Evolutionary conservation across 2,329 filamentous ascomycete genomes (phyloP), one percentile per base, ranked within the genome.

Genomic region (Colletotrichum cordylinicola): DNA sequence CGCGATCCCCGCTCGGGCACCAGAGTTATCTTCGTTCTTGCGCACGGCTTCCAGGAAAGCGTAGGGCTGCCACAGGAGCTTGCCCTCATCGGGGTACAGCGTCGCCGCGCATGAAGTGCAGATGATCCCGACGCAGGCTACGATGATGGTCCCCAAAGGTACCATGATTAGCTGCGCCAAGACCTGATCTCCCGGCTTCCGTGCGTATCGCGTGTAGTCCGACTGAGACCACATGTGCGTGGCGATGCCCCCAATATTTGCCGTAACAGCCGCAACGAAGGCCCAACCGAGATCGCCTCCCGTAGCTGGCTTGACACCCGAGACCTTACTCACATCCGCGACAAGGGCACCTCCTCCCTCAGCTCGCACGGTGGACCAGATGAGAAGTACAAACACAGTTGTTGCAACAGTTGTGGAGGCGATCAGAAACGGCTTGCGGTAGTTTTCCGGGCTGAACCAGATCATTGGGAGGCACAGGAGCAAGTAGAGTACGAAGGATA

Each of bases 301-400:
- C 31, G 31, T 75, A 15, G 74, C 74, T 16, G 77, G 74, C 31
- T 70, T 43, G 24, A 80, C 67, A 2, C 77, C 76, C 8, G 67
- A 74, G n/a, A 72, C 43, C 4, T 56, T 70, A 8, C 71, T 78
- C 3, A 70, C 72, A 21, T 79, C 77, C 1, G 71, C 56, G 4
- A 80, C 72, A 6, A 80, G 73, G 8, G 67, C 71, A 3, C 80
- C 77, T 4, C 77, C 77, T 24, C 77, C 79, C 27, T 68, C 39
- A 77, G 80, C 60, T 67, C 81, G 60, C 80, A 83, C 76, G 78
- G 81, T 58, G 72, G 79, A 67, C 79, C 79, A 78, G 74, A 81
- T 67, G 76, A 82, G 55, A 52, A 78, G 67, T 80, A 82, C 39
- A 78, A 83, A 75, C 78, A 83, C 29, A 78, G 79, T 74, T 2